Conservation (phyloP, 2,329 filamentous ascomycete species). For the Pseudogymnoascus sp. region DNA sequence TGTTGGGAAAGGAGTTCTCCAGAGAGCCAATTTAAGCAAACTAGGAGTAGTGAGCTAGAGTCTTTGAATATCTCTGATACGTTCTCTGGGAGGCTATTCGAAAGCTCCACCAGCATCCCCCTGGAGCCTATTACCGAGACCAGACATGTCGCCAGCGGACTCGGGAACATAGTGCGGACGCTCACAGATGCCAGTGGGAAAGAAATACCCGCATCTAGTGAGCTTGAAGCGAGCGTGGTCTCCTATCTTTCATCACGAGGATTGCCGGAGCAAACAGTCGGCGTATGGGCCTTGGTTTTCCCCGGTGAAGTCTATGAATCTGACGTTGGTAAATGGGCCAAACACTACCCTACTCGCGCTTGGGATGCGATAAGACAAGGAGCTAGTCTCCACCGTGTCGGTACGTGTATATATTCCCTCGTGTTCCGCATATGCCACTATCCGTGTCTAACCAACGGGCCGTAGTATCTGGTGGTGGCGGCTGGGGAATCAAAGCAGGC, state of each 20-base stretch:
- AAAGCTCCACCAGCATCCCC: background rate
- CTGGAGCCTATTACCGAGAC: background rate
- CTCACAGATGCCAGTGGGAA: constrained; percentile 32
- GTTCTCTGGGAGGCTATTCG: background rate
- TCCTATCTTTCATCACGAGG: constrained; percentile 40
- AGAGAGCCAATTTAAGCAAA: constrained; percentile 1
- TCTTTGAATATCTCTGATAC: background rate
- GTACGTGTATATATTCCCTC: constrained; percentile 18
- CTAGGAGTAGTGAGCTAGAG: background rate
- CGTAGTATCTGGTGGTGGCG: constrained; percentile 69
- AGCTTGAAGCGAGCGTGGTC: constrained; percentile 59
- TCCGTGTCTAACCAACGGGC: constrained; percentile 13
- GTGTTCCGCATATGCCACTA: background rate
- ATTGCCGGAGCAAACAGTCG: constrained; percentile 36
- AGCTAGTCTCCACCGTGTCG: constrained; percentile 21
- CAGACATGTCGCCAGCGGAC: constrained; percentile 51
- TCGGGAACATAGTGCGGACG: constrained; percentile 71
- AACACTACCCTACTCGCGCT: background rate
- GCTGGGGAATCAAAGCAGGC: constrained; percentile 75
- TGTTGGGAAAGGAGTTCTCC: constrained; percentile 29
- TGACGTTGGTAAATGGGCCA: background rate
- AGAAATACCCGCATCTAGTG: constrained; percentile 55
- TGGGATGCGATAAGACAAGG: constrained; percentile 1
- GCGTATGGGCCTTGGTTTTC: constrained; percentile 66
- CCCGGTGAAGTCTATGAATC: constrained; percentile 31